Base-by-base conservation (phyloP, 306 rosid species). In the Gastrolobium bilobum region DNA sequence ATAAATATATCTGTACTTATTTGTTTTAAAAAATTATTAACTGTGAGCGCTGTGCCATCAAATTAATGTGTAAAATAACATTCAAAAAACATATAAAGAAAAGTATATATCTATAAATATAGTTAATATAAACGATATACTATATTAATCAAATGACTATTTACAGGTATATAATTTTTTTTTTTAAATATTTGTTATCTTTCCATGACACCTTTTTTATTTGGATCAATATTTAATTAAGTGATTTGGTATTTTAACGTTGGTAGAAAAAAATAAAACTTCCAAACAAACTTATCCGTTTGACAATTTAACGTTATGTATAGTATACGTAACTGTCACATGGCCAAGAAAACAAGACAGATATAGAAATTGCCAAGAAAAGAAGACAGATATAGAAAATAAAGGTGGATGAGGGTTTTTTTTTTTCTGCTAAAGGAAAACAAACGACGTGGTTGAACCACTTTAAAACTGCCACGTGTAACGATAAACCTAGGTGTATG, bases 381-480 rank as follows among this genome's bases (percentile, higher is more conserved):
- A 0, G 13, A 46, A 1, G 13, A 43, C 37, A 42, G 4, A 44
- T 10, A 29, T 7, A 20, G 38, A 71, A 38, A 39, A 10, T 37
- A 71, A 7, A 39, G 29, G 42, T 53, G 50, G 40, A 20, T 1
- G 29, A 3, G 5, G 20, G n/a, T n/a, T n/a, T n/a, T 7, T 5
- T 52, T 39, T 51, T 53, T 54, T 15, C 5, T 72, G 52, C 7
- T 20, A 10, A 15, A 70, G 14, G 3, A 44, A 52, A 34, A 37
- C 10, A 34, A 38, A 10, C 54, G 40, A 40, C 43, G 64, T 56
- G 78, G 68, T 29, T 57, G 33, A 30, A 8, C 78, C 78, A 73
- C 39, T 57, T 10, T 30, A 3, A 13, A 3, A 7, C 43, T 7
- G 67, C 78, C 78, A 73, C 56, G 43, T 73, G 67, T 56, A 40